phyloP scores from a whole-genome alignment of 495 filamentous ascomycete genomes.

The Penicillium steckii region DNA sequence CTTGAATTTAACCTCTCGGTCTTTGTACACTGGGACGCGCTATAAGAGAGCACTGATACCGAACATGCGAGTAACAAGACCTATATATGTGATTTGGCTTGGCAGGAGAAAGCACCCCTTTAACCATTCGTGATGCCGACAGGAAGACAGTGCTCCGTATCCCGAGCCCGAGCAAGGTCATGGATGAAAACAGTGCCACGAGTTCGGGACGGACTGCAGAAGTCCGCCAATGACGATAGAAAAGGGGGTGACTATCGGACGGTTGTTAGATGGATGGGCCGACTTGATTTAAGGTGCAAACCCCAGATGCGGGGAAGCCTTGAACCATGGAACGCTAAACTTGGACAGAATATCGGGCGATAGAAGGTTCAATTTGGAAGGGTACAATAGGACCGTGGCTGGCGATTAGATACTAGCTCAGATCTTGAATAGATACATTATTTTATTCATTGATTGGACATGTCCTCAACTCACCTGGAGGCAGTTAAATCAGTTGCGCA shows the following conservation, averaged over 20 bases:
- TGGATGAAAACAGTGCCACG: not conserved
- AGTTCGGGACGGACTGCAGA: constrained; percentile 16
- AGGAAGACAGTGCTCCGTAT: constrained; percentile 24
- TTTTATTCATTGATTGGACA: no score
- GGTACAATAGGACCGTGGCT: not conserved
- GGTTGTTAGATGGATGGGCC: constrained; percentile 11
- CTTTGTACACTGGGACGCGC: not conserved
- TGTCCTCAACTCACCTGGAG: no score
- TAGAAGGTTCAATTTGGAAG: not conserved
- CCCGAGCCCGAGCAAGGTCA: not conserved
- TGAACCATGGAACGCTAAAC: not conserved
- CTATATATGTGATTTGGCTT: constrained; percentile 4
- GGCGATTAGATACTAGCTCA: not conserved
- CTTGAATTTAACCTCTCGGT: not conserved
- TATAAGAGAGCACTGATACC: no score
- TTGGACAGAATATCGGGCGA: not conserved
- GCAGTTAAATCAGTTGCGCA: not conserved
- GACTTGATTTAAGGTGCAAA: constrained; percentile 9
- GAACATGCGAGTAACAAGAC: not conserved
- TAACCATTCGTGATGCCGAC: not conserved
- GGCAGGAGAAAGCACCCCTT: not conserved
- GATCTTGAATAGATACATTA: no score
- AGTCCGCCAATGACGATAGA: constrained; percentile 19
- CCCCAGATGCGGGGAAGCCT: constrained; percentile 19
- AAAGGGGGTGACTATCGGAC: constrained; percentile 3